Conservation (phyloP, 1,139 yeast genomes). For the Ogataea hybrid region DNA sequence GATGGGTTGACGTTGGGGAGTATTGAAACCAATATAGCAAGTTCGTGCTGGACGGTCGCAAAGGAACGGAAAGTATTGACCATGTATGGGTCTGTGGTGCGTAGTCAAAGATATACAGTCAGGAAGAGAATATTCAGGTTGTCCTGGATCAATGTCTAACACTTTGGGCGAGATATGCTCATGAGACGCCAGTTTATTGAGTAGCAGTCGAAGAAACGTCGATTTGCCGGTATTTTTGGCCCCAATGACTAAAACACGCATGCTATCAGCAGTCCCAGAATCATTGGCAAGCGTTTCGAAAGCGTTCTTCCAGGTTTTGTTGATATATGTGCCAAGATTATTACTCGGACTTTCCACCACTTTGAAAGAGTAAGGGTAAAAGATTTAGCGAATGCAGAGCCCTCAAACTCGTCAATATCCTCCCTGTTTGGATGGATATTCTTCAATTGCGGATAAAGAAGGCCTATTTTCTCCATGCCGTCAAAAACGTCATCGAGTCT, state of each 20-base stretch:
- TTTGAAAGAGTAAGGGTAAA: constrained; percentile 36
- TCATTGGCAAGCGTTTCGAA: constrained; percentile 17
- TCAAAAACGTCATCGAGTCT: constrained; percentile 37
- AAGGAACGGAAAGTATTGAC: constrained; percentile 31
- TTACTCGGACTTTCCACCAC: constrained; percentile 30
- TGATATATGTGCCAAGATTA: constrained; percentile 29
- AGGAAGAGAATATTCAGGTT: constrained; percentile 75
- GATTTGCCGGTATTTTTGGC: constrained; percentile 86
- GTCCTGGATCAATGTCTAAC: constrained; percentile 90
- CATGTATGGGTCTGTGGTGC: constrained; percentile 33
- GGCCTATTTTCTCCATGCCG: constrained; percentile 49
- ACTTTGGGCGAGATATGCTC: constrained; percentile 36
- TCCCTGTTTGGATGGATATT: constrained; percentile 35
- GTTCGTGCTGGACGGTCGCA: constrained; percentile 31
- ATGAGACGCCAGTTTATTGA: constrained; percentile 41
- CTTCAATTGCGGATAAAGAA: constrained; percentile 49
- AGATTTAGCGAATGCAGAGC: constrained; percentile 23
- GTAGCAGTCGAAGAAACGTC: constrained; percentile 56
- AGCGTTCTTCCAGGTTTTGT: constrained; percentile 27
- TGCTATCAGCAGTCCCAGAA: constrained; percentile 23
- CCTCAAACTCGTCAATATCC: constrained; percentile 5
- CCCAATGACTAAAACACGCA: constrained; percentile 49
- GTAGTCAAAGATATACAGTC: constrained; percentile 57
- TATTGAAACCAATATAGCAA: constrained; percentile 64
- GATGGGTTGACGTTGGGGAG: constrained; percentile 70